Percentiles rank a stretch among this genome's conserved stretches.
Conservation (phyloP, 1,139 yeast species). For the Saccharomyces hybrid region DNA sequence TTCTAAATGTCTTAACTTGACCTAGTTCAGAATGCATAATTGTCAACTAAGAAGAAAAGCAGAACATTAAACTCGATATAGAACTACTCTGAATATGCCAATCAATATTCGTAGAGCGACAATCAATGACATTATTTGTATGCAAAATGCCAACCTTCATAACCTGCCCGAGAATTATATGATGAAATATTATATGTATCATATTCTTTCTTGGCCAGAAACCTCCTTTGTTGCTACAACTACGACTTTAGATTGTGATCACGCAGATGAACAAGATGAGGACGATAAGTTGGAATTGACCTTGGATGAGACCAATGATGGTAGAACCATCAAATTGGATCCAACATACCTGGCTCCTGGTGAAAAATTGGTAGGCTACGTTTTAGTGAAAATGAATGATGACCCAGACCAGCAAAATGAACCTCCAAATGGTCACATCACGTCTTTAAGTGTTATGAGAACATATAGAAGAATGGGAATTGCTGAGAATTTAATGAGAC, state of each 20-base stretch:
- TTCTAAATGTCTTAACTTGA: neutral
- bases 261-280: constrained; percentile 32
- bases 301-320: constrained; percentile 14
- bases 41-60: neutral
- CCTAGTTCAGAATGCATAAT: neutral
- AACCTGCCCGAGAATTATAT: constrained; percentile 93
- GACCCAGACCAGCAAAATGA: constrained; percentile 59
- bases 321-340: constrained; percentile 35
- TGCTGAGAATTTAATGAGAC: constrained; percentile 90
- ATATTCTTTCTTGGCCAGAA: constrained; percentile 93
- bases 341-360: constrained; percentile 53
- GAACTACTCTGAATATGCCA: constrained; percentile 42
- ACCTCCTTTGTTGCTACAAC: constrained; percentile 94
- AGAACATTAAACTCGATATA: neutral
- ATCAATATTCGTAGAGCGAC: constrained; percentile 87
- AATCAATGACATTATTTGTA: constrained; percentile 78
- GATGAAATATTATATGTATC: constrained; percentile 88
- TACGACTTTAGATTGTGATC: constrained; percentile 38
- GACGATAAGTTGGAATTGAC: constrained; percentile 22
- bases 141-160: constrained; percentile 92
- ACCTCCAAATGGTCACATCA: constrained; percentile 87
- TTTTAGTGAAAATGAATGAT: constrained; percentile 93
- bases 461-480: constrained; percentile 91
- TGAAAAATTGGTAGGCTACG: constrained; percentile 89
- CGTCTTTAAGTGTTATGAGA: constrained; percentile 91